Base-by-base conservation (phyloP, 805 yeast species). In the Teunomyces pallodes region DNA sequence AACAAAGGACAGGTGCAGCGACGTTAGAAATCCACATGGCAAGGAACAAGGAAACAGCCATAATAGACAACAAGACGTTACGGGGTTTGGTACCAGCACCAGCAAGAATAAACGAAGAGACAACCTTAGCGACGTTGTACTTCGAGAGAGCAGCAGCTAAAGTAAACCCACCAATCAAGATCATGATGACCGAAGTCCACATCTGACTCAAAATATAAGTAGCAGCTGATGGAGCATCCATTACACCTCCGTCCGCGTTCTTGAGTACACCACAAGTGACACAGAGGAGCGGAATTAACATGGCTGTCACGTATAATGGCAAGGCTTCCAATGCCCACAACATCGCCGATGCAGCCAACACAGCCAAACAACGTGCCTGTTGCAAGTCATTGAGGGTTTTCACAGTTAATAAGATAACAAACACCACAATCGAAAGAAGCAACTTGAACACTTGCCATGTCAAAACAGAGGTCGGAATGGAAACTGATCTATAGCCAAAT, bases 11-110 rank as follows among this genome's bases (percentile, higher is more conserved):
- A 0, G 99, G 99, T 0, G 98, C 94, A 0, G 99, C 99, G 38
- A 92, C 98, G 64, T 92, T 92, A 24, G 96, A 86, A 35, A 92
- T 94, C 95, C 96, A 91, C 89, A 92, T 90, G 4, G 96, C 83
- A 36, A 88, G 83, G 59, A 92, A 82, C 35, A 91, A 73, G 0
- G 97, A 88, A 29, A 92, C 92, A 42, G 79, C 70, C 97, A 94
- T 90, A 51, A 90, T 84, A 4, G 92, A 81, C 38, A 91, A 67
- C 31, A 91, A 70, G 17, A 92, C 85, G 35, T 80, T 76, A 30
- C 85, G 77, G 9, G 98, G 98, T 54, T 84, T 82, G 4, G 92
- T 87, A 9, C 97, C 97, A 2, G 96, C 95, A 43, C 80, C 77
- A 2, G 90, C 81, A 48, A 94, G 72, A 50, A 92, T 84, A 66